Evolutionary conservation across 352 stramenopile species (phyloP), one percentile per base, ranked within the genome.

Genomic region (Aphanomyces stellatus): DNA sequence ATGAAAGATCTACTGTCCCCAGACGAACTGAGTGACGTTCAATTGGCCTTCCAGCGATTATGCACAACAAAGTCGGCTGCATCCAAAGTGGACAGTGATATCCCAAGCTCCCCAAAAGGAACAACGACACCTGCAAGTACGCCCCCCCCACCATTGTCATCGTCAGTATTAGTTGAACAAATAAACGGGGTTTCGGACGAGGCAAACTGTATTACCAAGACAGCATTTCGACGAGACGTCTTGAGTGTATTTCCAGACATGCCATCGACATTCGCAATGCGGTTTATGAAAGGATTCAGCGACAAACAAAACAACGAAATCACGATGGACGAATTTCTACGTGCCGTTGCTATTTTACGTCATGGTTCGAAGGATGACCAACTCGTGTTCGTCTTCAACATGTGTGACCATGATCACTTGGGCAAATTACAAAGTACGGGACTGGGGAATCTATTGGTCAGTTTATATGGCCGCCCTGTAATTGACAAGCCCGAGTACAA

Each of bases 201-300:
- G 11, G 13, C 37, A 11, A 66, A 91, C 61, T 88, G 91, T 68
- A 82, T 93, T 64, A 93, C 78, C 41, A 84, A 85, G 27, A 81
- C 84, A 55, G 90, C 86, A 2, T 95, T 95, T 65, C 86, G 86
- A 7, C 80, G 85, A 7, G 85, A 95, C 59, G 88, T 95, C 42
- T 77, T 95, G 41, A 85, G 87, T 25, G 87, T 95, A n/a, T 95
- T 93, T 33, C 87, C 85, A 3, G 85, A 93, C 40, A 95, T 95
- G 80, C 87, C 87, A 13, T 95, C 87, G 27, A 93, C 82, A 62
- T 93, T 95, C 66, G 85, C 85, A 8, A 92, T 95, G 82, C 77
- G 87, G 2, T 91, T 95, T 57, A 92, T 93, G 79, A 95, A 95
- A 69, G 85, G 84, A 1, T 78, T 95, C 41, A 91, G 81, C 0